Percentiles rank a stretch among this genome's conserved stretches.
Evolutionary conservation across 129 eudicot genomes (phyloP).

Genomic region (Ambrosia trifida): DNA sequence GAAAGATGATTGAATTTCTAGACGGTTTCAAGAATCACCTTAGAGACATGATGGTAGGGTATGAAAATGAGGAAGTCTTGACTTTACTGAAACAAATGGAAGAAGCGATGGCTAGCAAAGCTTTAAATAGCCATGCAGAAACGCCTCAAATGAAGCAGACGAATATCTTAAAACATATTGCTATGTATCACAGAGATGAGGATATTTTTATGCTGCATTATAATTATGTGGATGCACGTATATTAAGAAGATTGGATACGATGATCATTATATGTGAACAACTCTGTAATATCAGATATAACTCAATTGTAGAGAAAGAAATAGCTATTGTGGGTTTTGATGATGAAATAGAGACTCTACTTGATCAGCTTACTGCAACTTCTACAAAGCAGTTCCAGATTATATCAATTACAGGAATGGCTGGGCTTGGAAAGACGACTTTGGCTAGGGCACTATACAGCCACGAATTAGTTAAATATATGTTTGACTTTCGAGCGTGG

Average conservation of each 20-base stretch:
- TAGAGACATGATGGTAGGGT: constrained; percentile 21
- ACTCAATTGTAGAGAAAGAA: neutral
- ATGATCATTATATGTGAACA: neutral
- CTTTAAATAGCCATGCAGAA: neutral
- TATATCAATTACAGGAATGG: constrained; percentile 23
- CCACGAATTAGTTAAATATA: too few relatives aligned
- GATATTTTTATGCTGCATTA: too few relatives aligned
- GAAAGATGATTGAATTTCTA: neutral
- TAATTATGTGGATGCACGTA: too few relatives aligned
- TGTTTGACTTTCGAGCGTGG: too few relatives aligned
- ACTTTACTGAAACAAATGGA: neutral
- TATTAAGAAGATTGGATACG: neutral
- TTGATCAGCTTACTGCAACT: constrained; percentile 19
- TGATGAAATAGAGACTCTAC: constrained; percentile 24
- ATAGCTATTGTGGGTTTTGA: constrained; percentile 34
- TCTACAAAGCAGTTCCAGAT: neutral
- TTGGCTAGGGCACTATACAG: too few relatives aligned
- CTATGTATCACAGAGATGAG: too few relatives aligned
- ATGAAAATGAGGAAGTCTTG: constrained; percentile 22
- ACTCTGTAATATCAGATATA: constrained; percentile 14
- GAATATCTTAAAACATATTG: too few relatives aligned
- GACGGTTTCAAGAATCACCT: constrained; percentile 17
- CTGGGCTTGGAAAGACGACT: too few relatives aligned
- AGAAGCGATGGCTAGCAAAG: neutral
- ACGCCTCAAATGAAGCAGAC: too few relatives aligned